phyloP scores from a whole-genome alignment of 2,329 filamentous ascomycete genomes.

The Pyricularia grisea region DNA sequence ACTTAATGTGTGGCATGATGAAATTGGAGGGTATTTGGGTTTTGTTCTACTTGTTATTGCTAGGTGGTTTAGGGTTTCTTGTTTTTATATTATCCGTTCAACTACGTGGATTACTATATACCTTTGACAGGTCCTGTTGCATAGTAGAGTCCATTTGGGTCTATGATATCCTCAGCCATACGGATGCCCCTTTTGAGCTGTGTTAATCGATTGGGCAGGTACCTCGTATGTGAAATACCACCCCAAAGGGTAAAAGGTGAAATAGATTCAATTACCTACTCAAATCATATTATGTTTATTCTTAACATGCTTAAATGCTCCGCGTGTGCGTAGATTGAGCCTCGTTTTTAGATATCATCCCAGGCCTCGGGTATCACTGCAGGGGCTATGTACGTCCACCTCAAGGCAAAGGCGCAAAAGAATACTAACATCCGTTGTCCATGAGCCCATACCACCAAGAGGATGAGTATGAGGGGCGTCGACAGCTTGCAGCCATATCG shows the following conservation, averaged over 20 bases:
- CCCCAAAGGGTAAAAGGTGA: not conserved
- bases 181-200: too few relatives aligned
- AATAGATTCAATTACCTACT: not conserved
- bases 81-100: not conserved
- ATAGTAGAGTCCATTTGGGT: not conserved
- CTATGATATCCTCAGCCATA: not conserved
- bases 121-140: not conserved
- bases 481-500: not conserved
- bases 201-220: not conserved
- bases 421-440: not conserved
- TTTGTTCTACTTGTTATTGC: not conserved
- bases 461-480: not conserved
- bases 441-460: not conserved
- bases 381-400: too few relatives aligned
- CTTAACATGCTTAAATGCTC: too few relatives aligned
- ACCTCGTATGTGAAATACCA: not conserved
- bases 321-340: too few relatives aligned
- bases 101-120: not conserved
- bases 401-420: not conserved
- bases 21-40: not conserved
- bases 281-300: too few relatives aligned
- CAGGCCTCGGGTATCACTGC: not conserved
- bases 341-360: not conserved
- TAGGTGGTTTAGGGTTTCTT: not conserved
- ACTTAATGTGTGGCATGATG: not conserved